Base-by-base conservation (phyloP, 345 rosid species). In the Populus simonii region DNA sequence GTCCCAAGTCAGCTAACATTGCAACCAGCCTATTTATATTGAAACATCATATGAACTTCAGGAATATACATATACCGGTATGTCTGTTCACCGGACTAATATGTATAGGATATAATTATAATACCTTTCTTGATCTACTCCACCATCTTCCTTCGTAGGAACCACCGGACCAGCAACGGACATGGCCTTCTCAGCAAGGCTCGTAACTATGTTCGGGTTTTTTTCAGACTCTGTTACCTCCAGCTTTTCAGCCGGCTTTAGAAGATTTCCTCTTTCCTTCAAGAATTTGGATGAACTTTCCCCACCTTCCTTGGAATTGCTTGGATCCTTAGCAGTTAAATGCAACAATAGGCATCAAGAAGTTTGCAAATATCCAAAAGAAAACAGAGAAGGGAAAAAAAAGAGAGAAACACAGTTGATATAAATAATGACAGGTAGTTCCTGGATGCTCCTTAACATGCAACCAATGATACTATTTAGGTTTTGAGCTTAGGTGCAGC, bases 131-230 rank as follows among this genome's bases (percentile, higher is more conserved):
- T 93, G 96, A 88, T 93, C 99, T 78, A 93, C 89, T 89, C 87
- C 94, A 78, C 99, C 99, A 81, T 81, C 93, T 86, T 84, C 96
- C 82, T 89, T 96, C 68, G 93, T 95, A 73, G 99, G 99, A 68
- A 95, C 96, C 59, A 94, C 96, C 62, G 99, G 98, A 85, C 88
- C 88, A 87, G 99, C 98, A 82, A 92, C 91, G 41, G 96, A 92
- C 93, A 95, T 84, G 65, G 93, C 99, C 88, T 91, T 95, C 91
- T 93, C 99, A 36, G 98, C 98, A 79, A 93, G 89, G 89, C 97
- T 92, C 75, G 90, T 79, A 70, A 91, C 92, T 62, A 87, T 57
- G 79, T 82, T 81, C 74, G 84, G 88, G 65, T 72, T 78, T 76
- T 84, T 88, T 51, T 82, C 90, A 71, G 87, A 76, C 18, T 73